Evolutionary conservation across 2,329 filamentous ascomycete genomes (phyloP).

Genomic region (Colletotrichum chrysophilum): DNA sequence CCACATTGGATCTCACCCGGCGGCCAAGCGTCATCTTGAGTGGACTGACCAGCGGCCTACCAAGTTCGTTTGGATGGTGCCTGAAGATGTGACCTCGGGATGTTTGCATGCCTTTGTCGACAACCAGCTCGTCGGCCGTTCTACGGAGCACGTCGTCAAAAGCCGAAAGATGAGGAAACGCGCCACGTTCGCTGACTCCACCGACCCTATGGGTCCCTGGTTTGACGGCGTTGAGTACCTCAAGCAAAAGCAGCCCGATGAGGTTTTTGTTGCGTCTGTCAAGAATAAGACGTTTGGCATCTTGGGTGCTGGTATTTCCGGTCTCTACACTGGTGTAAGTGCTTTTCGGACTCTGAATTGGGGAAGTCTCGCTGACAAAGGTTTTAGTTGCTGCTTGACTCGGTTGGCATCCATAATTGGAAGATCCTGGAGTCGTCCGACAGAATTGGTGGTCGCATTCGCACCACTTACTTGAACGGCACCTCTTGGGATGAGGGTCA

Average conservation of each 20-base stretch:
- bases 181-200: constrained; percentile 20
- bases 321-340: constrained; percentile 31
- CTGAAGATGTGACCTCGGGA: neutral
- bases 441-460: constrained; percentile 46
- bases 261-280: constrained; percentile 23
- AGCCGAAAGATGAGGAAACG: constrained; percentile 13
- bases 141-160: constrained; percentile 19
- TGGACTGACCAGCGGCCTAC: constrained; percentile 20
- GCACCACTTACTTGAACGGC: constrained; percentile 45
- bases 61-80: constrained; percentile 27
- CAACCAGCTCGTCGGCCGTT: constrained; percentile 23
- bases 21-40: constrained; percentile 25
- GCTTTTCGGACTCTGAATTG: neutral
- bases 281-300: constrained; percentile 35
- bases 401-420: constrained; percentile 48
- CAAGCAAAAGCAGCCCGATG: constrained; percentile 27
- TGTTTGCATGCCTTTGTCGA: constrained; percentile 28
- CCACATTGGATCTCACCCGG: constrained; percentile 25
- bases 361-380: neutral
- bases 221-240: constrained; percentile 30
- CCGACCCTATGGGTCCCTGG: constrained; percentile 25
- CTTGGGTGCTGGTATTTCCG: constrained; percentile 42
- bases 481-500: constrained; percentile 30
- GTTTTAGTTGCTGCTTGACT: constrained; percentile 40
- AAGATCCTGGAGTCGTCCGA: constrained; percentile 47